These are phyloP conservation scores for Kodamaea neixiangensis DNA, from an alignment of 805 yeast genomes.

Conservation along the genomic window DNA sequence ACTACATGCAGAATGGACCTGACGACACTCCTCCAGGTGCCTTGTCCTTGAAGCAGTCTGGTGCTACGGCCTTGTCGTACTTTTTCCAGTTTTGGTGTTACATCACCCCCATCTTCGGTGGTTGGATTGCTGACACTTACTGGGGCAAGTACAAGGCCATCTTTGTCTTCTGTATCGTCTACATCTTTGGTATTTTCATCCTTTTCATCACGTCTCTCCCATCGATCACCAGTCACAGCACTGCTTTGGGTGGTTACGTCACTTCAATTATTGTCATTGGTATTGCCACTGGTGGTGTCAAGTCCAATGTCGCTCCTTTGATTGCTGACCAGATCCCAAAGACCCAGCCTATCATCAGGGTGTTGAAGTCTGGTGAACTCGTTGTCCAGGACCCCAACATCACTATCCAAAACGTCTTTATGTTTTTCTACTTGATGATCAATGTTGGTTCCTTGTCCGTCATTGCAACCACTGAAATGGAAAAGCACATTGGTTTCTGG, in stretches of 20 bases:
- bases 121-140: slow-evolving; percentile 71
- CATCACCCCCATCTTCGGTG: slow-evolving; percentile 77
- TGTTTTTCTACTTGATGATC: slow-evolving; percentile 75
- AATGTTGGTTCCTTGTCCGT: slow-evolving; percentile 76
- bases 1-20: slow-evolving; percentile 68
- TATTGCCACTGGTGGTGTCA: slow-evolving; percentile 79
- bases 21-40: slow-evolving; percentile 49
- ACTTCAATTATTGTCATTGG: slow-evolving; percentile 63
- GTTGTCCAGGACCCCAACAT: slow-evolving; percentile 61
- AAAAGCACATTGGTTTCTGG: slow-evolving; percentile 65
- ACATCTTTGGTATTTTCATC: slow-evolving; percentile 62
- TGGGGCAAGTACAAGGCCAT: slow-evolving; percentile 75
- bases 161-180: slow-evolving; percentile 57
- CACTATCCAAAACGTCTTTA: slow-evolving; percentile 72
- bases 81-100: slow-evolving; percentile 84
- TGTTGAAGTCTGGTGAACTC: slow-evolving; percentile 41
- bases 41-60: slow-evolving; percentile 56
- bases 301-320: slow-evolving; percentile 72
- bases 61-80: slow-evolving; percentile 72
- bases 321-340: slow-evolving; percentile 57
- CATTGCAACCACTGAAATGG: slow-evolving; percentile 75
- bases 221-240: slow-evolving; percentile 46
- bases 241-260: slow-evolving; percentile 65
- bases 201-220: slow-evolving; percentile 73
- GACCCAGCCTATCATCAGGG: slow-evolving; percentile 39